phyloP scores from a whole-genome alignment of 768 basidiomycete genomes.

The Obba rivulosa region DNA sequence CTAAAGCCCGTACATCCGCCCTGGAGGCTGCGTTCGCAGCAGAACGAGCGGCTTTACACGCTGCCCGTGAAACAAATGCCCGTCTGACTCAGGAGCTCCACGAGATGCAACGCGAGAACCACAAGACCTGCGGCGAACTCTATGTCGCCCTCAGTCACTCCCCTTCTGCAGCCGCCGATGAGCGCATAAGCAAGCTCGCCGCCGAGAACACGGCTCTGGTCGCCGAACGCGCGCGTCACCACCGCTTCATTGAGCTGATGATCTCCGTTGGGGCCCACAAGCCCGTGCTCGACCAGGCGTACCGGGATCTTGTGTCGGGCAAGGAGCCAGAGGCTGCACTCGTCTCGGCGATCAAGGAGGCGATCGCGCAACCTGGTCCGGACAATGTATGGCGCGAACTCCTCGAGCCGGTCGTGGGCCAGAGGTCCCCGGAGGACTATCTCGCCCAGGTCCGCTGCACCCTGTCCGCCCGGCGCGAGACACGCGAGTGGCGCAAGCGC shows the following conservation, averaged over 20 bases:
- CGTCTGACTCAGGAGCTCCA: constrained; percentile 2
- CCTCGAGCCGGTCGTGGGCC: constrained; percentile 18
- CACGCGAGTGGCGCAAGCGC: constrained; percentile 14
- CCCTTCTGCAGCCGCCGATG: not conserved
- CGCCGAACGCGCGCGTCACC: constrained; percentile 11
- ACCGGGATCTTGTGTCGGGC: constrained; percentile 6
- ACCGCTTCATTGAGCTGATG: constrained; percentile 12
- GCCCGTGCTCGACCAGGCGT: constrained; percentile 13
- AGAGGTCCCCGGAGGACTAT: constrained; percentile 18
- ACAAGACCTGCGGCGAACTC: constrained; percentile 7
- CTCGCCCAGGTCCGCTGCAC: constrained; percentile 21
- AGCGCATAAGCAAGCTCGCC: constrained; percentile 1
- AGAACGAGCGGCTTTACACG: constrained; percentile 7
- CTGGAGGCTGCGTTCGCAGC: constrained; percentile 4
- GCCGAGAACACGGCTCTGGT: constrained; percentile 10
- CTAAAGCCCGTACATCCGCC: not conserved
- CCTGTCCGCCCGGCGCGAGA: constrained; percentile 15
- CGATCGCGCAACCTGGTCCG: constrained; percentile 4
- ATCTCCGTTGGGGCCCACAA: constrained; percentile 8
- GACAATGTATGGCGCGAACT: constrained; percentile 16
- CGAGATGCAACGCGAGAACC: constrained; percentile 6
- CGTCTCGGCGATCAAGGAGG: constrained; percentile 14
- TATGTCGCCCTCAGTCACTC: constrained; percentile 1
- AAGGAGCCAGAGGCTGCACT: constrained; percentile 16
- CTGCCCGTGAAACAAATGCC: constrained; percentile 2